Evolutionary conservation across 2,329 filamentous ascomycete genomes (phyloP).

Genomic region (Aspergillus jensenii): DNA sequence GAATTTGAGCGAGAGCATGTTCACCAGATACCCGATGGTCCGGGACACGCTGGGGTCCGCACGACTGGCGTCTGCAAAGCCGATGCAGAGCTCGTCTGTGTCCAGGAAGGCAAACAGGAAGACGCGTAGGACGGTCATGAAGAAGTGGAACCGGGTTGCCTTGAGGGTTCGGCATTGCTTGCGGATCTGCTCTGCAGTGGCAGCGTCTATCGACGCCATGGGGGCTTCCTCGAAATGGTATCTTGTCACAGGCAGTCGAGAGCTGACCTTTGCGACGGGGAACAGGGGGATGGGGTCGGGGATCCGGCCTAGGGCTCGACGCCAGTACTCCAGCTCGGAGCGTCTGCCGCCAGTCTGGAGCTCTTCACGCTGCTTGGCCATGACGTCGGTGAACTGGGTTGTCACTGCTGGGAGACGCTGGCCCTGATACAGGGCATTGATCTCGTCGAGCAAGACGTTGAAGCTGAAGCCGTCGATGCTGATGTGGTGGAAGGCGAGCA

Average conservation of each 20-base stretch:
- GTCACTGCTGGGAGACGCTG: constrained; percentile 2
- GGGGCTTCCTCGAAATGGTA: constrained; percentile 8
- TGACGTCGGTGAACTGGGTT: constrained; percentile 34
- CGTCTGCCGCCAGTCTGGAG: constrained; percentile 24
- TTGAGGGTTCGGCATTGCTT: constrained; percentile 8
- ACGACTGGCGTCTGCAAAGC: constrained; percentile 49
- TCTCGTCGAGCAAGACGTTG: constrained; percentile 42
- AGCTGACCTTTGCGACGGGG: constrained; percentile 24
- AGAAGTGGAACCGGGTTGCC: constrained; percentile 49
- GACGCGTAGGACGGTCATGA: constrained; percentile 43
- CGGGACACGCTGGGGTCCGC: constrained; percentile 28
- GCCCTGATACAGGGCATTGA: constrained; percentile 33
- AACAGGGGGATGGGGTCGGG: constrained; percentile 35
- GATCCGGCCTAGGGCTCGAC: constrained; percentile 19
- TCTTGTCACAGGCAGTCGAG: constrained; percentile 19
- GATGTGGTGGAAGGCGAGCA: constrained; percentile 51
- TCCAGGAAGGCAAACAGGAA: constrained; percentile 38
- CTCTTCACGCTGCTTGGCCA: constrained; percentile 26
- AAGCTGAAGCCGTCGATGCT: constrained; percentile 48
- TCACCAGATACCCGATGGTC: constrained; percentile 51
- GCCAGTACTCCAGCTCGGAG: constrained; percentile 39
- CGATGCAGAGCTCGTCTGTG: constrained; percentile 46
- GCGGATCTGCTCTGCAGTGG: background rate
- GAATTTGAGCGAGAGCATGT: constrained; percentile 50
- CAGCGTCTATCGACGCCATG: background rate